Percentiles rank a stretch among this genome's conserved stretches.
These are phyloP conservation scores for Plasmodium vinckei DNA, from an alignment of 169 alveolate genomes.

Conservation along the genomic window DNA sequence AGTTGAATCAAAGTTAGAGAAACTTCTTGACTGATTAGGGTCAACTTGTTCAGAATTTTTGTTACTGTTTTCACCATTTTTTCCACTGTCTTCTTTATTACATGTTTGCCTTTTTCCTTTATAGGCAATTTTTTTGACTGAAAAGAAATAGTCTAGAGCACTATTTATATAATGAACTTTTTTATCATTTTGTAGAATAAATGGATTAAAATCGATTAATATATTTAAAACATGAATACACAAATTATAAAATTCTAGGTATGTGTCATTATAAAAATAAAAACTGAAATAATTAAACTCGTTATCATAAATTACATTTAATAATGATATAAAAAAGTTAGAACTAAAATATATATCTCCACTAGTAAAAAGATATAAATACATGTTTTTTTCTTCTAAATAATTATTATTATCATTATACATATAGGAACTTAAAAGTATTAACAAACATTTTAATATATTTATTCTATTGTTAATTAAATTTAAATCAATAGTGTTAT, in stretches of 20 bases:
- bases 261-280: constrained; percentile 55
- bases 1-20: background rate
- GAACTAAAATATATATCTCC: constrained; percentile 59
- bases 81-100: background rate
- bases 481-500: constrained; percentile 24
- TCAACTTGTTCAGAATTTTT: too few species aligned
- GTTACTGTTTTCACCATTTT: background rate
- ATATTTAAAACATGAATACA: constrained; percentile 54
- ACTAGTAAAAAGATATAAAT: constrained; percentile 66
- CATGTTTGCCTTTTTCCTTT: background rate
- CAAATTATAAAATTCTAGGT: constrained; percentile 64
- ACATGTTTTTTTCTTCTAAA: constrained; percentile 65
- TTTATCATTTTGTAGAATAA: constrained; percentile 27
- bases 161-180: constrained; percentile 46
- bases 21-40: too few species aligned
- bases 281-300: constrained; percentile 70
- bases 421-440: constrained; percentile 66
- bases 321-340: constrained; percentile 47
- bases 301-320: constrained; percentile 55
- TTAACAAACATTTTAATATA: constrained; percentile 59
- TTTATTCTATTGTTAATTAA: constrained; percentile 53
- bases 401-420: constrained; percentile 41
- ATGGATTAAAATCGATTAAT: constrained; percentile 61
- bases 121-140: background rate
- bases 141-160: constrained; percentile 16